Percentiles rank a stretch among this genome's conserved stretches.
Conservation (phyloP, 2,329 filamentous ascomycete genomes). For the Ophiostoma triangulosporum region DNA sequence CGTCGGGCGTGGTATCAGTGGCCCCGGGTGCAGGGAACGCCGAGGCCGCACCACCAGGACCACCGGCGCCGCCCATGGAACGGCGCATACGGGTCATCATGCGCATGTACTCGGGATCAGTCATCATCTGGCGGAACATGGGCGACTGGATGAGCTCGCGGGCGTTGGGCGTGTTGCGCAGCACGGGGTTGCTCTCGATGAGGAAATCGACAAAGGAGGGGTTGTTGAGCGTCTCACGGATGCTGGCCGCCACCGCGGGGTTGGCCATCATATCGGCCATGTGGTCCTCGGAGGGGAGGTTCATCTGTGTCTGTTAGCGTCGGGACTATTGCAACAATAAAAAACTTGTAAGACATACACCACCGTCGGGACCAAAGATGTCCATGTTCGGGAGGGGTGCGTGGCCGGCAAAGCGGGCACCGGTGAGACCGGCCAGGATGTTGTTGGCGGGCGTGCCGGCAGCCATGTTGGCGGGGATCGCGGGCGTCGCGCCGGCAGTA, state of each 20-base stretch:
- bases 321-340: not conserved
- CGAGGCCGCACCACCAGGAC: slow-evolving; percentile 28
- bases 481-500: slow-evolving; percentile 36
- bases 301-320: slow-evolving; percentile 57
- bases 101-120: slow-evolving; percentile 72
- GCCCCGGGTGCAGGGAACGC: too few relatives aligned
- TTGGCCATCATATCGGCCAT: slow-evolving; percentile 79
- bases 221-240: slow-evolving; percentile 93
- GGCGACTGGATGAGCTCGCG: slow-evolving; percentile 80
- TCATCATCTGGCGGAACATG: slow-evolving; percentile 83
- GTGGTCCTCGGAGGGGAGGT: slow-evolving; percentile 69
- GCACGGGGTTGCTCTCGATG: slow-evolving; percentile 79
- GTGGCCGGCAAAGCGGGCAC: slow-evolving; percentile 85
- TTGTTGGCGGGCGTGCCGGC: slow-evolving; percentile 69
- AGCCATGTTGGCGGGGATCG: slow-evolving; percentile 64
- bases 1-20: too few relatives aligned
- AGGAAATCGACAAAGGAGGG: slow-evolving; percentile 91
- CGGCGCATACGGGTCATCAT: slow-evolving; percentile 74
- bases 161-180: slow-evolving; percentile 59
- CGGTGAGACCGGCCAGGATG: slow-evolving; percentile 77
- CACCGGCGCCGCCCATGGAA: slow-evolving; percentile 42
- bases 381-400: slow-evolving; percentile 76
- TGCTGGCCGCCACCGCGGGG: slow-evolving; percentile 69
- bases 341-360: slow-evolving; percentile 45
- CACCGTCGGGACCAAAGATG: slow-evolving; percentile 87